Conservation (phyloP, 495 filamentous ascomycete species). For the Penicillium herquei region DNA sequence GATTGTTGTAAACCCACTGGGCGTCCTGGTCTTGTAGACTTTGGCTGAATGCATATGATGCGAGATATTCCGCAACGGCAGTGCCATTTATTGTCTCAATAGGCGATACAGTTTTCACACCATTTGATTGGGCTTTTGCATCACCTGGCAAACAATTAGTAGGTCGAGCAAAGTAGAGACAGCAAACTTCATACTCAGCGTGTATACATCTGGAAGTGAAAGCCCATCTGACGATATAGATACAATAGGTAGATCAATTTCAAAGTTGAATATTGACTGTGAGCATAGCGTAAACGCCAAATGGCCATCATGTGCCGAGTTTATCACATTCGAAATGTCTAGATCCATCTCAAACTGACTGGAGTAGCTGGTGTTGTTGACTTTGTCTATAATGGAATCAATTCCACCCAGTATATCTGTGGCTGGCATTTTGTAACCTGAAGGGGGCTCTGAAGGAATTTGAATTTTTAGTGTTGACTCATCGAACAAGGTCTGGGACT, state of each 20-base stretch:
- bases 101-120: conserved; percentile 20
- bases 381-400: conserved; percentile 39
- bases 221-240: conserved; percentile 40
- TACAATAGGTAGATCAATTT: conserved; percentile 23
- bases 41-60: conserved; percentile 16
- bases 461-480: conserved; percentile 2
- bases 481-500: not conserved
- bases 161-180: not conserved
- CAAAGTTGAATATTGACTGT: conserved; percentile 24
- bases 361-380: conserved; percentile 31
- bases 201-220: conserved; percentile 35
- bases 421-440: conserved; percentile 52
- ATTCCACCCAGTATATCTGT: conserved; percentile 50
- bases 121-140: conserved; percentile 15
- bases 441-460: conserved; percentile 46
- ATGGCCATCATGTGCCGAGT: conserved; percentile 50
- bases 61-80: conserved; percentile 24
- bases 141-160: conserved; percentile 16
- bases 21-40: conserved; percentile 39
- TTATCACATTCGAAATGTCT: conserved; percentile 38
- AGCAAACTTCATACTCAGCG: conserved; percentile 11
- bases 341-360: conserved; percentile 54
- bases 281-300: conserved; percentile 34
- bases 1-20: conserved; percentile 20
- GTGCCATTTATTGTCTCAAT: conserved; percentile 35